phyloP scores from a whole-genome alignment of 2,329 filamentous ascomycete genomes.

The Penicillium nordicum region DNA sequence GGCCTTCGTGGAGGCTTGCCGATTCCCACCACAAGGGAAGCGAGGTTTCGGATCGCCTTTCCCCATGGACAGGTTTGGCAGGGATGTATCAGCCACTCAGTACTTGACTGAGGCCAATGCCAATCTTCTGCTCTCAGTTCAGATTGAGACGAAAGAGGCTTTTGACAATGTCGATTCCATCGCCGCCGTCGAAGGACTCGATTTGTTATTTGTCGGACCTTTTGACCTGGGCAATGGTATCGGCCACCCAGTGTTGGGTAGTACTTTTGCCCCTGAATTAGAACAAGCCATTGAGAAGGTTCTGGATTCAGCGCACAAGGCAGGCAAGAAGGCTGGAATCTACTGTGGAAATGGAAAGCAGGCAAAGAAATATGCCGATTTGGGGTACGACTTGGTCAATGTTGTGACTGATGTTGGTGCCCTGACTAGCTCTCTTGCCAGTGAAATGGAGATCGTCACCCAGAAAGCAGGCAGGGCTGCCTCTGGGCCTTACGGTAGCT shows the following conservation, averaged over 20 bases:
- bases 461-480: not conserved
- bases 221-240: not conserved
- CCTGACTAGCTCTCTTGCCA: not conserved
- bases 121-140: not conserved
- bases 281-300: not conserved
- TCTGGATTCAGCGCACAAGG: not conserved
- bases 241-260: not conserved
- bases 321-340: not conserved
- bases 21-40: not conserved
- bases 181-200: not conserved
- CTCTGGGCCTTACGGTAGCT: slow-evolving; percentile 1
- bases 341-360: not conserved
- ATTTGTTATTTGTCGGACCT: not conserved
- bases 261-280: not conserved
- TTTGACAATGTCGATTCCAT: not conserved
- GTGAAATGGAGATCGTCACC: not conserved
- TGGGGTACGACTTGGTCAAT: not conserved
- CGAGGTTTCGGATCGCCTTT: not conserved
- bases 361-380: not conserved
- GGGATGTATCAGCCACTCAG: not conserved
- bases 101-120: not conserved
- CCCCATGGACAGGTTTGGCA: not conserved
- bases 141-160: not conserved
- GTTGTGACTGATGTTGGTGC: not conserved
- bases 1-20: not conserved